Conservation (phyloP, 2,329 filamentous ascomycete genomes). For the Cytospora piceae region DNA sequence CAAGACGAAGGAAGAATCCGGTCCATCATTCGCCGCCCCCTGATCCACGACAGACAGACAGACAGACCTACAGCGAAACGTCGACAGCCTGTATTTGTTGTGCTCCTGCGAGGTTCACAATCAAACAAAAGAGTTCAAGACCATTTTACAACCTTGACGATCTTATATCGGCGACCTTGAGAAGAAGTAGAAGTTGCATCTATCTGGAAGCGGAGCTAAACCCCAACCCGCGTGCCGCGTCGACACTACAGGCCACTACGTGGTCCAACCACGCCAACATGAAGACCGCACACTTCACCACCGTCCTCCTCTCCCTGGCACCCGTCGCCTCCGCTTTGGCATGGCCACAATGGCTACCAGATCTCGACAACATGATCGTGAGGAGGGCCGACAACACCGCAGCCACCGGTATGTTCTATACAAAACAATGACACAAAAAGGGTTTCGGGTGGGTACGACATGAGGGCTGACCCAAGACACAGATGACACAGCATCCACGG, state of each 20-base stretch:
- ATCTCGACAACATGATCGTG: slow-evolving; percentile 56
- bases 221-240: slow-evolving; percentile 10
- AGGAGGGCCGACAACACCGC: slow-evolving; percentile 45
- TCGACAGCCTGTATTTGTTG: slow-evolving; percentile 2
- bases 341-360: slow-evolving; percentile 61
- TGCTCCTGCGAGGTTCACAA: slow-evolving; percentile 11
- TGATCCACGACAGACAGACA: slow-evolving; percentile 12
- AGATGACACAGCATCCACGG: slow-evolving; percentile 30
- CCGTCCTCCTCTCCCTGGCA: slow-evolving; percentile 56
- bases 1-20: neutral
- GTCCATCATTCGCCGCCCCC: slow-evolving; percentile 6
- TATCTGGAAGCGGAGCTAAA: slow-evolving; percentile 8
- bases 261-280: slow-evolving; percentile 41
- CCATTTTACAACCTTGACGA: neutral
- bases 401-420: slow-evolving; percentile 25
- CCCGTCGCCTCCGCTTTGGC: slow-evolving; percentile 51
- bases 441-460: slow-evolving; percentile 8
- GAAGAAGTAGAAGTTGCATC: neutral
- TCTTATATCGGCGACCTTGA: neutral
- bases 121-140: neutral
- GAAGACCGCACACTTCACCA: slow-evolving; percentile 55
- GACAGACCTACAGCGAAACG: slow-evolving; percentile 1
- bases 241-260: slow-evolving; percentile 2
- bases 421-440: slow-evolving; percentile 8
- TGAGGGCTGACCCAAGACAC: slow-evolving; percentile 26